A percentile compares a stretch with the other conserved stretches of the same genome.
These are phyloP conservation scores for Seiridium cupressi DNA, from an alignment of 2,329 filamentous ascomycete genomes.

Conservation along the genomic window DNA sequence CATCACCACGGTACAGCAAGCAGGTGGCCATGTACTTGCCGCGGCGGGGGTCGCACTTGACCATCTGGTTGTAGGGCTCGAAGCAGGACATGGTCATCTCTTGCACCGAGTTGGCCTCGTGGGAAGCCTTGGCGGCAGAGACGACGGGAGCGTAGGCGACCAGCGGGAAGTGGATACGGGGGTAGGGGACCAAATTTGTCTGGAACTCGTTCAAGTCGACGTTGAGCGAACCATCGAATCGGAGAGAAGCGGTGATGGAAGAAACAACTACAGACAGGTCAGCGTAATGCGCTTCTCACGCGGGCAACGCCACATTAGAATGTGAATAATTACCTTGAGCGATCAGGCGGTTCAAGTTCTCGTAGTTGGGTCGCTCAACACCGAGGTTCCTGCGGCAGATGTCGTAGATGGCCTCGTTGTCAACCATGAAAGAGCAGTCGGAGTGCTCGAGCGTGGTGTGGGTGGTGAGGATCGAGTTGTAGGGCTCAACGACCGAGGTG, in stretches of 20 bases:
- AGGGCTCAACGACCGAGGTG: slow-evolving; percentile 97
- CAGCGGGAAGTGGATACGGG: slow-evolving; percentile 98
- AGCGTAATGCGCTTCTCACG: background rate
- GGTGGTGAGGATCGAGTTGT: slow-evolving; percentile 99
- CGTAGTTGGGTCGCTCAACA: slow-evolving; percentile 95
- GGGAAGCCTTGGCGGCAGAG: slow-evolving; percentile 90
- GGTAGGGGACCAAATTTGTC: slow-evolving; percentile 98
- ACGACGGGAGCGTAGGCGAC: slow-evolving; percentile 94
- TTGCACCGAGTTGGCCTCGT: slow-evolving; percentile 97
- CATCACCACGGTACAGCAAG: slow-evolving; percentile 95
- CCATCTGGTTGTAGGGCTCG: slow-evolving; percentile 99
- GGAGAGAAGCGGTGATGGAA: slow-evolving; percentile 96
- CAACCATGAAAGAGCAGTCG: slow-evolving; percentile 99
- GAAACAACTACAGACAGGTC: slow-evolving; percentile 71
- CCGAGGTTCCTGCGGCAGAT: slow-evolving; percentile 98
- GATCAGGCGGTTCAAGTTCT: slow-evolving; percentile 98
- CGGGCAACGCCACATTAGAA: background rate
- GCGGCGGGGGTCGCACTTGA: slow-evolving; percentile 97
- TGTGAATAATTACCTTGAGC: slow-evolving; percentile 69
- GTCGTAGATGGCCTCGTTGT: slow-evolving; percentile 99
- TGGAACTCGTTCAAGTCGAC: slow-evolving; percentile 99
- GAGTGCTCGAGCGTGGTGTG: slow-evolving; percentile 99
- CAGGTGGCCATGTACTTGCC: slow-evolving; percentile 99
- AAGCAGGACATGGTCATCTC: slow-evolving; percentile 99
- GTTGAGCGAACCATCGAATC: slow-evolving; percentile 98